Base-by-base conservation (phyloP, 148 eudicot species). In the Camellia japonica region DNA sequence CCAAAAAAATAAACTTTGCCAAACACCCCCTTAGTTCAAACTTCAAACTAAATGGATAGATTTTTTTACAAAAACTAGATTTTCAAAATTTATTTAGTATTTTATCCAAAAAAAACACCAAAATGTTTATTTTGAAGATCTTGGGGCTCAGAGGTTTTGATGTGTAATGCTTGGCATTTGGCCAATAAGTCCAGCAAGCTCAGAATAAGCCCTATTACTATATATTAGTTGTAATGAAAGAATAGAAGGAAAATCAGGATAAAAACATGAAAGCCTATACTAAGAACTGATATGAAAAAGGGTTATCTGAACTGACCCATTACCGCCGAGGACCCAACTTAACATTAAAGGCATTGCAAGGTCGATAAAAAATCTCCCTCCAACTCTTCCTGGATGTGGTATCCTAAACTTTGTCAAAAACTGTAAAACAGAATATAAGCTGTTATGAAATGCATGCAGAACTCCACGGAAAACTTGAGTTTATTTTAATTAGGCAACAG, bases 321-420 rank as follows among this genome's bases (percentile, higher is more conserved):
- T 90, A 75, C 99, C 99, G 12, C 99, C 95, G 15, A 96, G 91
- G 77, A 96, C 93, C 98, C 99, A 96, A 81, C 93, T 91, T 55
- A 96, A 83, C 99, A 96, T 96, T 13, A 91, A 77, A 65, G 99
- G 98, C 99, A 96, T 96, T 38, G 84, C 95, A 71, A 86, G 84
- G 84, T 86, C 90, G 68, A 96, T 91, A 68, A 96, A 96, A 78
- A 94, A 49, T 82, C 95, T 88, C 42, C 97, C 99, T 69, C 95
- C 99, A 75, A 96, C 97, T 89, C 99, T 85, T 84, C 98, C 99
- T 2, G 98, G 98, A 88, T 96, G 99, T 47, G 98, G 99, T 85
- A 96, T 96, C 82, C 88, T 93, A 80, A 89, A 90, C 81, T 91
- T 85, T 5, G 93, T 90, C 83, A 96, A 84, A 80, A 96, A 93